A percentile compares a stretch with the other conserved stretches of the same genome.
phyloP scores from a whole-genome alignment of 352 stramenopile genomes.

The Bremia lactucae region DNA sequence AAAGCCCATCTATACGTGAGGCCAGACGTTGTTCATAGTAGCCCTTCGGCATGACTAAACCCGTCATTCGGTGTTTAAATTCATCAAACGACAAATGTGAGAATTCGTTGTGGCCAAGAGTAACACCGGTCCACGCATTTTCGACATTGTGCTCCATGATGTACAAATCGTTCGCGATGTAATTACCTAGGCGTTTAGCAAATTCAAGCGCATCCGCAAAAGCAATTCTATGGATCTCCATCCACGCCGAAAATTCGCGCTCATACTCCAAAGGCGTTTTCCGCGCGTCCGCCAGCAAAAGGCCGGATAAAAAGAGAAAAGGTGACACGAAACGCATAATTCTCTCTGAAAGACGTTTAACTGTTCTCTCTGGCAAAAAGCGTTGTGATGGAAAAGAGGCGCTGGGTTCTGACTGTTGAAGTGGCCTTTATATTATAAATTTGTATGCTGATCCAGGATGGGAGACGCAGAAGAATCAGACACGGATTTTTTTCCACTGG shows the following conservation, averaged over 20 bases:
- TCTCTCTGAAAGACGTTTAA: constrained; percentile 7
- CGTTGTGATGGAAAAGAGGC: constrained; percentile 13
- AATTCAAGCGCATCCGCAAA: constrained; percentile 65
- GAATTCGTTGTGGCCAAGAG: constrained; percentile 31
- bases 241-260: constrained; percentile 58
- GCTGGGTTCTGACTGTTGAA: constrained; percentile 11
- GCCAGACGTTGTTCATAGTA: constrained; percentile 56
- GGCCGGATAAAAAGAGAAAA: constrained; percentile 20
- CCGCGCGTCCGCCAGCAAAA: constrained; percentile 23
- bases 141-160: constrained; percentile 78
- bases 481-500: constrained; percentile 1
- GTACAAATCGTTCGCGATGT: constrained; percentile 83
- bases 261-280: constrained; percentile 69
- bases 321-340: constrained; percentile 9
- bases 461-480: constrained; percentile 17
- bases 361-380: constrained; percentile 9
- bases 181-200: constrained; percentile 56
- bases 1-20: constrained; percentile 22
- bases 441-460: constrained; percentile 13
- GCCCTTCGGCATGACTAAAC: constrained; percentile 33
- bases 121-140: constrained; percentile 62
- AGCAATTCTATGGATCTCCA: constrained; percentile 33
- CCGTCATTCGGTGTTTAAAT: constrained; percentile 77
- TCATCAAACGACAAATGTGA: constrained; percentile 93
- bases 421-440: constrained; percentile 9